Evolutionary conservation across 73 alveolate genomes (phyloP), one percentile per base, ranked within the genome.

Genomic region (Tetrahymena thermophila): DNA sequence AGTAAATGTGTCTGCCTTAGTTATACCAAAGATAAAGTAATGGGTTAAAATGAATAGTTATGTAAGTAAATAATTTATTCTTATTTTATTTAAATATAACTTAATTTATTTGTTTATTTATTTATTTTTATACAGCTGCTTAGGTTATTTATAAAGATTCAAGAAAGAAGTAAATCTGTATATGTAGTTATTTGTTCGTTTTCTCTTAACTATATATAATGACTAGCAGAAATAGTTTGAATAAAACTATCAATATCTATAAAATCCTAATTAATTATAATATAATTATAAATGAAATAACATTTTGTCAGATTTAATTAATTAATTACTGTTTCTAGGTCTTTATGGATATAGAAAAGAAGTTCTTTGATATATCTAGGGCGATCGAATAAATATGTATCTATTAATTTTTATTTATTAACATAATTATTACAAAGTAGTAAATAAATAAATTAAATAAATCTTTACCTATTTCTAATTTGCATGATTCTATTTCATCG

Each of bases 311-410:
- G n/a, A n/a, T n/a, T n/a, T n/a, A n/a, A n/a, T n/a, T n/a, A 50
- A 50, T 50, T 19, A 71, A 28, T 71, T 71, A 71, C 89, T 28
- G 89, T 31, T 71, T 71, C 89, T n/a, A 31, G 17, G 93, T 95
- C 97, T 42, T 95, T 95, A 85, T 95, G 97, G 42, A 95, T 94
- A 89, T 85, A 95, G 94, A 50, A 95, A 35, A 95, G 25, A 16
- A 95, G 94, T 55, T 95, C 97, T 43, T 95, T 95, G 34, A 95
- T 85, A 84, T 95, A 95, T 71, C 85, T 57, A 6, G 94, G 95
- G 25, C 97, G 84, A 35, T 95, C 97, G 93, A 95, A 95, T 94
- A 85, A 95, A 95, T 95, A 85, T 40, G 97, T 95, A 56, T 95
- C 97, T 94, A 84, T 85, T 50, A 7, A 40, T 6, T 42, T 89